These are phyloP conservation scores for Thermothielavioides terrestris DNA, from an alignment of 495 filamentous ascomycete species.

Conservation along the genomic window DNA sequence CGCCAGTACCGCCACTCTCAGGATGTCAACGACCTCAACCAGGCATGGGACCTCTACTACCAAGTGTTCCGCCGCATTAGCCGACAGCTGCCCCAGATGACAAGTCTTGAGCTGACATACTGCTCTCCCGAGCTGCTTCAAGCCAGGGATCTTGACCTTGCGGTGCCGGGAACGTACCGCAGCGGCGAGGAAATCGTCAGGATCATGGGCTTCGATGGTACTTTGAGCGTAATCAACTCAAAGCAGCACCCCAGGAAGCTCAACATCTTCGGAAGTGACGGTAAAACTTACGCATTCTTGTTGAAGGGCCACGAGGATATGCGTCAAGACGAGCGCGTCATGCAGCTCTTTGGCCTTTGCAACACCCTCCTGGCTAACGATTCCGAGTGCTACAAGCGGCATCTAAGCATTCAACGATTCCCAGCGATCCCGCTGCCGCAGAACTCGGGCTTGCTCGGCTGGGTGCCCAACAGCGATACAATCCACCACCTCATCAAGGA, in stretches of 20 bases:
- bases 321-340: conserved; percentile 94
- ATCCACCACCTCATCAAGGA: conserved; percentile 93
- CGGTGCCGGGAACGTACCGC: conserved; percentile 87
- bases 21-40: conserved; percentile 89
- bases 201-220: conserved; percentile 82
- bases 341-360: conserved; percentile 95
- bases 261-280: conserved; percentile 80
- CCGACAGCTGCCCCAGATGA: conserved; percentile 85
- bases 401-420: conserved; percentile 90
- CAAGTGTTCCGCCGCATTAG: conserved; percentile 92
- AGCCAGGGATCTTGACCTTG: conserved; percentile 76
- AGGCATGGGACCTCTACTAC: conserved; percentile 98
- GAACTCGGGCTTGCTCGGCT: conserved; percentile 87
- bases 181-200: conserved; percentile 77
- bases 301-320: conserved; percentile 99
- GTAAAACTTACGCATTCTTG: conserved; percentile 70
- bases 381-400: conserved; percentile 90
- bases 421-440: conserved; percentile 93
- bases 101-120: conserved; percentile 87
- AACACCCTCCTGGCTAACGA: conserved; percentile 91
- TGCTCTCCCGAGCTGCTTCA: conserved; percentile 86
- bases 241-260: conserved; percentile 93
- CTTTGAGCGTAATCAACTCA: conserved; percentile 85
- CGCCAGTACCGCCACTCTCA: conserved; percentile 76
- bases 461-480: conserved; percentile 98